Evolutionary conservation across 2,329 filamentous ascomycete genomes (phyloP).

Genomic region (Pseudopithomyces chartarum): DNA sequence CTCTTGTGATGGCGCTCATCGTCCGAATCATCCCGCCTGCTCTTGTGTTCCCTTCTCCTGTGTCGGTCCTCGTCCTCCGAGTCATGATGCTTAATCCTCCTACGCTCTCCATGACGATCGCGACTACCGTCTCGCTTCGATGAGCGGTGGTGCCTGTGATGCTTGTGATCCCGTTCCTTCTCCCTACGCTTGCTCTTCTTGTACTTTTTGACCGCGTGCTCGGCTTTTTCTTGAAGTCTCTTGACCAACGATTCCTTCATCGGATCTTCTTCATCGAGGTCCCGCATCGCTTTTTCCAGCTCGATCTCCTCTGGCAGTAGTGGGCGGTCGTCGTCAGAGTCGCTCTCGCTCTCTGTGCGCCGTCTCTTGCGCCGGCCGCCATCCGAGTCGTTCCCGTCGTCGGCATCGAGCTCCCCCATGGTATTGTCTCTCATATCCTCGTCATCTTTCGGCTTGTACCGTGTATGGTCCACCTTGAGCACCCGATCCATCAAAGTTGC

Average conservation of each 20-base stretch:
- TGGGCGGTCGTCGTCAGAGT: constrained; percentile 58
- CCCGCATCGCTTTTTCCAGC: constrained; percentile 72
- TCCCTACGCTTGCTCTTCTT: constrained; percentile 55
- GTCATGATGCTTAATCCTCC: constrained; percentile 25
- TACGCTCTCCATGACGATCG: constrained; percentile 19
- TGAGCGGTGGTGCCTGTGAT: constrained; percentile 32
- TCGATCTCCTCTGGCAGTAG: constrained; percentile 82
- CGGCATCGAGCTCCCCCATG: constrained; percentile 54
- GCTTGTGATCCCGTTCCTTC: constrained; percentile 52
- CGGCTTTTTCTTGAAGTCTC: constrained; percentile 88
- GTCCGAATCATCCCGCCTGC: constrained; percentile 14
- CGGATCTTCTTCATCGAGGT: constrained; percentile 93
- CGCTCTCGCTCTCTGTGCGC: constrained; percentile 48
- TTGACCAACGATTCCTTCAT: constrained; percentile 93
- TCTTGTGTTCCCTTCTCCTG: constrained; percentile 9
- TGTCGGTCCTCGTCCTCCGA: constrained; percentile 15
- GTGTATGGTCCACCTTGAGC: constrained; percentile 86
- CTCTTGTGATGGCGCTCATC: constrained; percentile 15
- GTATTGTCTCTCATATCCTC: constrained; percentile 66
- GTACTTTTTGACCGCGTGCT: constrained; percentile 66
- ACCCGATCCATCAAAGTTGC: constrained; percentile 80
- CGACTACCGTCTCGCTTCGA: constrained; percentile 24
- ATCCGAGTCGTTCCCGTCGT: constrained; percentile 43
- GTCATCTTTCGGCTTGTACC: constrained; percentile 88
- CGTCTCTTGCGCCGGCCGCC: constrained; percentile 56